Percentiles rank a stretch among this genome's conserved stretches.
Evolutionary conservation across 768 basidiomycete species (phyloP).

Genomic region (Pleurotus djamor): DNA sequence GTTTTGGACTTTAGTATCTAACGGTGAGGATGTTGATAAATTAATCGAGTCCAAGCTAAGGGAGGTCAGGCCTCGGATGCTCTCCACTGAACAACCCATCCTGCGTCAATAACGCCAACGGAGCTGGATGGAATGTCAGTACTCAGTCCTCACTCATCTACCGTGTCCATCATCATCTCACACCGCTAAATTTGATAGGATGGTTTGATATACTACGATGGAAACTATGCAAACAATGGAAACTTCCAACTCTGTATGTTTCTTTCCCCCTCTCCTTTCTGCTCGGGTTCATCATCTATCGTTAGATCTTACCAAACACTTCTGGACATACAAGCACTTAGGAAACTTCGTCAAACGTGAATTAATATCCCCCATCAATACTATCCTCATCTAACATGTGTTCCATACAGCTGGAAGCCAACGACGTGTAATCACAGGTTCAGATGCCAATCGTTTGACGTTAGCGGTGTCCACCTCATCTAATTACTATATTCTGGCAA

Average conservation of each 20-base stretch:
- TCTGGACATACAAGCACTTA: slow-evolving; percentile 37
- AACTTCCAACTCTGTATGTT: slow-evolving; percentile 32
- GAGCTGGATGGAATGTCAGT: slow-evolving; percentile 40
- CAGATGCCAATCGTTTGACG: slow-evolving; percentile 26
- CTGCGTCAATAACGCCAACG: slow-evolving; percentile 32
- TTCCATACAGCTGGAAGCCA: slow-evolving; percentile 30
- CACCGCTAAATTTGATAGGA: slow-evolving; percentile 17
- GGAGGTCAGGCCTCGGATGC: slow-evolving; percentile 33
- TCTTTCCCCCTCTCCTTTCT: background rate
- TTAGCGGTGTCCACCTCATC: slow-evolving; percentile 27
- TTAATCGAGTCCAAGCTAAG: background rate
- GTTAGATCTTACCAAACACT: slow-evolving; percentile 34
- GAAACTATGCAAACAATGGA: slow-evolving; percentile 31
- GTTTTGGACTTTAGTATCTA: slow-evolving; percentile 39
- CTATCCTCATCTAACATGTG: background rate
- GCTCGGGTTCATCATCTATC: background rate
- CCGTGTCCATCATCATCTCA: background rate
- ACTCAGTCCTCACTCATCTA: too few relatives aligned
- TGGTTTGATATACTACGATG: slow-evolving; percentile 39
- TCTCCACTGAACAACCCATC: slow-evolving; percentile 27
- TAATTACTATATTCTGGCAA: slow-evolving; percentile 27
- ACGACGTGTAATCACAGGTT: slow-evolving; percentile 26
- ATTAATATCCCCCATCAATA: background rate
- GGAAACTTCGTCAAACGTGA: slow-evolving; percentile 37
- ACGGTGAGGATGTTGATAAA: slow-evolving; percentile 15